phyloP scores from a whole-genome alignment of 108 stramenopile species.

The Nitzschia palea region DNA sequence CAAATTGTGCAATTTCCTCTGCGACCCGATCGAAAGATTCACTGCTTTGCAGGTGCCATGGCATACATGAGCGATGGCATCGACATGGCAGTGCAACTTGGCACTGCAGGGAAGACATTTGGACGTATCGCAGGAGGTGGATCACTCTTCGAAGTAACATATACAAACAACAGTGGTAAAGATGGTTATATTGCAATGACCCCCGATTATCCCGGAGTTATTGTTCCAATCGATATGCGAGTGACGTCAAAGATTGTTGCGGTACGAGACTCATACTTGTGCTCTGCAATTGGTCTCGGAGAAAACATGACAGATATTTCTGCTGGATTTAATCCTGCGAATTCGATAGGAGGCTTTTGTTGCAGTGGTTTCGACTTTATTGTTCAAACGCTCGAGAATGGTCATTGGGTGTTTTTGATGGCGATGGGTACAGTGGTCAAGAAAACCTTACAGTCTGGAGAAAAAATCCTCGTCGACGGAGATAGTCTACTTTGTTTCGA shows the following conservation, averaged over 20 bases:
- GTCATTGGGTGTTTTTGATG: conserved; percentile 55
- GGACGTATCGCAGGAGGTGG: conserved; percentile 55
- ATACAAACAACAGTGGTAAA: conserved; percentile 38
- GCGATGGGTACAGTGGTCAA: conserved; percentile 58
- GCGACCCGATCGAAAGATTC: conserved; percentile 40
- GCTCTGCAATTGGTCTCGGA: conserved; percentile 37
- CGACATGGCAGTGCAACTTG: conserved; percentile 38
- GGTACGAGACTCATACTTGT: conserved; percentile 55
- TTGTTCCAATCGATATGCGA: conserved; percentile 53
- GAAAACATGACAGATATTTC: conserved; percentile 28
- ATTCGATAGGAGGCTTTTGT: conserved; percentile 28
- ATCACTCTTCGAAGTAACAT: conserved; percentile 46
- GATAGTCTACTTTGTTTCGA: conserved; percentile 50
- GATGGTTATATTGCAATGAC: conserved; percentile 57
- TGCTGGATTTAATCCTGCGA: conserved; percentile 53
- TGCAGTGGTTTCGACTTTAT: conserved; percentile 61
- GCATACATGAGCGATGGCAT: conserved; percentile 57
- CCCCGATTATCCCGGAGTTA: conserved; percentile 55
- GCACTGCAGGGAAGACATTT: conserved; percentile 42
- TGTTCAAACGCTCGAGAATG: conserved; percentile 49
- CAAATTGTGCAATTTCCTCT: conserved; percentile 61
- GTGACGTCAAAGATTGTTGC: conserved; percentile 34
- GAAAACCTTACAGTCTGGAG: conserved; percentile 36
- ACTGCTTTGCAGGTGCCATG: conserved; percentile 62
- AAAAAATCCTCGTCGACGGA: conserved; percentile 48